Base-by-base conservation (phyloP, 768 basidiomycete genomes). In the Hypsizygus marmoreus region DNA sequence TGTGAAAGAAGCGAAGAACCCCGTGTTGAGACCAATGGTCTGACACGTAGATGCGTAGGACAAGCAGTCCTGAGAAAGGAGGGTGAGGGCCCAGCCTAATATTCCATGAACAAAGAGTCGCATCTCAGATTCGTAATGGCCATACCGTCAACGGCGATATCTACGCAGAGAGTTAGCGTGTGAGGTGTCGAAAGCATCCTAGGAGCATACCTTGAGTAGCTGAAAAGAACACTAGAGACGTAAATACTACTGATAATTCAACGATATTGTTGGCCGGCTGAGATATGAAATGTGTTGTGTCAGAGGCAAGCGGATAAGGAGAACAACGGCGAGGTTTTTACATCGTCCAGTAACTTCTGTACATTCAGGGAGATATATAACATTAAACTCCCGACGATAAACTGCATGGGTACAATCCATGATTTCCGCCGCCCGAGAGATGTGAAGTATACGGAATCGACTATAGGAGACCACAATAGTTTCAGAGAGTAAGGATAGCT, bases 351-450 rank as follows among this genome's bases (percentile, higher is more conserved):
- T 53, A 95, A 71, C 53, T 77, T 78, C 58, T 92, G 77, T 6
- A 86, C 84, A 55, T 87, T 82, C 43, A 79, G 62, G 4, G 89
- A 88, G 49, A 91, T 84, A 57, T 82, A 84, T 28, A 90, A 58
- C 88, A 91, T 90, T 48, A 93, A 70, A 31, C 79, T 74, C 31
- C 93, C 97, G 39, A 97, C 88, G 53, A 93, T 82, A 24, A 85
- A 63, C 64, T 99, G 97, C 78, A 99, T 97, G 33, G 97, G 97
- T 51, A 98, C 86, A 55, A 99, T 98, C 97, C 97, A 99, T 50
- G 91, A 94, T 67, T 97, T 99, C 53, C 97, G 78, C 39, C 97
- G 85, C n/a, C 97, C 97, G 51, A 95, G 55, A 31, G 81, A 85
- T 28, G 81, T 70, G 58, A 87, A 73, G 66, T 88, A 99, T 53